Evolutionary conservation across 2,329 filamentous ascomycete genomes (phyloP), one percentile per base, ranked within the genome.

Genomic region (Trichoderma brevicompactum): DNA sequence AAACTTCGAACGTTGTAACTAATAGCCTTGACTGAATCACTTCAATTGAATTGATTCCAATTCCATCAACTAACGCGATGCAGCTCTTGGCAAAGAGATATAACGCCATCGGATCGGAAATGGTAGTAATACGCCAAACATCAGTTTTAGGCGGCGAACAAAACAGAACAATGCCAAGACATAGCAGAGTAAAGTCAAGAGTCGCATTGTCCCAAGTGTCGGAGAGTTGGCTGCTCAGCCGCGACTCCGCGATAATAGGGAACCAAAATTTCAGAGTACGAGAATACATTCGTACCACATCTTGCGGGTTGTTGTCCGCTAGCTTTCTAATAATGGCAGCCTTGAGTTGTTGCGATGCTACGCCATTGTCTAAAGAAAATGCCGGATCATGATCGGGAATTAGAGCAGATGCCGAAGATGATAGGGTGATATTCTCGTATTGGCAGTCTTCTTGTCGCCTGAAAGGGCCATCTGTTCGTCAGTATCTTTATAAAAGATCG

Each of bases 381-480:
- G 43, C 41, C 19, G 52, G 5, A 40, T 55, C 36, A 19, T 17
- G 13, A 12, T 9, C 19, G 13, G 4, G 7, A 7, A 36, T 41
- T 40, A n/a, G 23, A n/a, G 13, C 41, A 28, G 38, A 23, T 34
- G 15, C 32, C 23, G 55, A 59, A 38, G 41, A 59, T 13, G 55
- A 46, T 10, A 59, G 13, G 8, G 52, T 55, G 13, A 55, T 59
- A 5, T 23, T 59, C 15, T 59, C 55, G n/a, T 59, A 59, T 15
- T 59, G 40, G 9, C 55, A 59, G 10, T 48, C 43, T 13, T 48
- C 40, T 7, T 59, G 28, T 8, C 40, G 41, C 7, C 55, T 59
- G 46, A 2, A 13, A 44, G 9, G 41, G n/a, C 9, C 40, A 48
- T n/a, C 12, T 53, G 19, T 40, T 4, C 5, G 15, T 48, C n/a